Conservation (phyloP, 768 basidiomycete species). For the Rossbeevera mucosa region DNA sequence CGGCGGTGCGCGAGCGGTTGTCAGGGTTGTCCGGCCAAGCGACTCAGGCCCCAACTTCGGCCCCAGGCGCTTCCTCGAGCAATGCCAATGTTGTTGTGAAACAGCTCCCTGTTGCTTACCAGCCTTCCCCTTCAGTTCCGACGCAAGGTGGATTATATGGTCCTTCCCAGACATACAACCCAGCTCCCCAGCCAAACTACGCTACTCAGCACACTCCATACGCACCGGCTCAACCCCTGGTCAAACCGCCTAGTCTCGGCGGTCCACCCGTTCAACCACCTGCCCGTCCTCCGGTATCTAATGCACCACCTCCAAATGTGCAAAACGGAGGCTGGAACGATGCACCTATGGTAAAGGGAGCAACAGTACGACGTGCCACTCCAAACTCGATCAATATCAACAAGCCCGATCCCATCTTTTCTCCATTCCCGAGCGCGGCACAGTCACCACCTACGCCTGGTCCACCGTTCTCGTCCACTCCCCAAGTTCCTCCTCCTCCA, state of each 20-base stretch:
- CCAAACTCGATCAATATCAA: slow-evolving; percentile 44
- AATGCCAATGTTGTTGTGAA: slow-evolving; percentile 24
- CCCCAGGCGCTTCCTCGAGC: slow-evolving; percentile 24
- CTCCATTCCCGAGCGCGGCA: slow-evolving; percentile 82
- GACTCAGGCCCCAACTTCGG: slow-evolving; percentile 26
- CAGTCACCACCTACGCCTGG: slow-evolving; percentile 43
- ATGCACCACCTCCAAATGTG: slow-evolving; percentile 56
- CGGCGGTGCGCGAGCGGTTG: slow-evolving; percentile 44
- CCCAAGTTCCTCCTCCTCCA: slow-evolving; percentile 42
- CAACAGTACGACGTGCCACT: slow-evolving; percentile 41
- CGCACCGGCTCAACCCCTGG: slow-evolving; percentile 24
- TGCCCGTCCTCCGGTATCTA: slow-evolving; percentile 39
- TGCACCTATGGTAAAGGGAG: slow-evolving; percentile 47
- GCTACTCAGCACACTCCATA: slow-evolving; percentile 2
- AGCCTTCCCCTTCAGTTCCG: slow-evolving; percentile 17
- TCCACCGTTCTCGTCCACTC: slow-evolving; percentile 37
- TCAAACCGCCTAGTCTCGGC: slow-evolving; percentile 40
- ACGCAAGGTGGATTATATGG: slow-evolving; percentile 12
- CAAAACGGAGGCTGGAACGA: slow-evolving; percentile 92
- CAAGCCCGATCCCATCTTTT: slow-evolving; percentile 72
- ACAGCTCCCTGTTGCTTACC: background rate
- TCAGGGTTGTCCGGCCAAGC: slow-evolving; percentile 35
- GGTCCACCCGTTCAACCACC: slow-evolving; percentile 36
- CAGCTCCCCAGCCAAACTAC: background rate
- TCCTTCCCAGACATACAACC: slow-evolving; percentile 29